Evolutionary conservation across 345 rosid genomes (phyloP).

Genomic region (Euphorbia tirucalli): DNA sequence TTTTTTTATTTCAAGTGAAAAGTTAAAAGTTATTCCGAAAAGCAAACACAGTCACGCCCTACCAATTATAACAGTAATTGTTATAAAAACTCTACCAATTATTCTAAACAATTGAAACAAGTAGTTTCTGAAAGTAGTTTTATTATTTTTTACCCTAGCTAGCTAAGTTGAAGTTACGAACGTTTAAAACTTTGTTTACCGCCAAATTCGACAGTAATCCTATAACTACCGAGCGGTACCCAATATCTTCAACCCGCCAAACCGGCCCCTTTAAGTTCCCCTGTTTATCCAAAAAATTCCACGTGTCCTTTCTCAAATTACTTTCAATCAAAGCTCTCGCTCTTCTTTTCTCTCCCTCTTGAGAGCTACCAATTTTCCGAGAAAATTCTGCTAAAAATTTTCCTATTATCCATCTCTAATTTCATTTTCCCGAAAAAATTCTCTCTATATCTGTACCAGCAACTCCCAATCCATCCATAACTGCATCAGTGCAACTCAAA

Average conservation of each 20-base stretch:
- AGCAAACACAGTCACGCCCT: too few species aligned
- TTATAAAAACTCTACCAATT: too few species aligned
- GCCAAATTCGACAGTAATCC: neutral
- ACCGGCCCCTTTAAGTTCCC: neutral
- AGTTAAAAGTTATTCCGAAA: too few species aligned
- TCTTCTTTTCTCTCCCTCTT: too few species aligned
- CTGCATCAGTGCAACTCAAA: neutral
- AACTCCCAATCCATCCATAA: neutral
- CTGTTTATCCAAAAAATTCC: constrained; percentile 45
- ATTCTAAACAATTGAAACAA: too few species aligned
- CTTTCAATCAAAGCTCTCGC: constrained; percentile 3
- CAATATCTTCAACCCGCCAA: constrained; percentile 5
- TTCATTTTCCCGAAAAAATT: constrained; percentile 11
- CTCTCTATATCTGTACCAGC: neutral
- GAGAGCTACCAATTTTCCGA: neutral
- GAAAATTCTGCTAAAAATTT: constrained; percentile 5
- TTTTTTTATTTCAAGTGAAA: too few species aligned
- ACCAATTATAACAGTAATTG: too few species aligned
- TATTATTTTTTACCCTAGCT: too few species aligned
- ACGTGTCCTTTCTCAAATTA: constrained; percentile 39
- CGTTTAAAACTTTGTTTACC: neutral
- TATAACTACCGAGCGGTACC: neutral
- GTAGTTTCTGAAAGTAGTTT: too few species aligned
- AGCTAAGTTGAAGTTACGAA: neutral
- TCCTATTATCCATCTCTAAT: neutral